Evolutionary conservation across 805 yeast genomes (phyloP).

Genomic region (Ogataea trehaloabstinens): DNA sequence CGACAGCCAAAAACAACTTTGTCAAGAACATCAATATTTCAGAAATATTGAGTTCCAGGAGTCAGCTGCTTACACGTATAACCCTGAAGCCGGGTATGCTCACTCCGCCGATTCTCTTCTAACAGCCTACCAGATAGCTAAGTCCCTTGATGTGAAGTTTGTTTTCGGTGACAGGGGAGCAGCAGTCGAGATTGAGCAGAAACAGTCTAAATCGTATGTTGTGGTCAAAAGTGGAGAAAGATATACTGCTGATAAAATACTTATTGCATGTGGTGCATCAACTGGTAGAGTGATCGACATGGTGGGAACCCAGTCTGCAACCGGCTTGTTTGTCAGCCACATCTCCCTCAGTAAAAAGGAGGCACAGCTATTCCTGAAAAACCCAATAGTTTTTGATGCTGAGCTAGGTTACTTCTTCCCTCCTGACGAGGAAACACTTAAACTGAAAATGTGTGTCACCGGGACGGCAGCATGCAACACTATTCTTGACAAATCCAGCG

Average conservation of each 20-base stretch:
- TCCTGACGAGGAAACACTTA: slow-evolving; percentile 39
- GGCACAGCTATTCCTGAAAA: slow-evolving; percentile 32
- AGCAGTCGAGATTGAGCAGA: slow-evolving; percentile 17
- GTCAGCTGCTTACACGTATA: slow-evolving; percentile 23
- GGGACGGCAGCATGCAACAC: slow-evolving; percentile 32
- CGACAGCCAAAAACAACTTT: slow-evolving; percentile 30
- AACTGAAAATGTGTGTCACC: slow-evolving; percentile 39
- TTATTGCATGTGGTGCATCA: slow-evolving; percentile 41
- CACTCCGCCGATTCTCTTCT: slow-evolving; percentile 40
- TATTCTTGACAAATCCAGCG: slow-evolving; percentile 16
- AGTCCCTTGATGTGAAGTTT: slow-evolving; percentile 33
- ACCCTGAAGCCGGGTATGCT: slow-evolving; percentile 43
- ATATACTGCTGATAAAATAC: slow-evolving; percentile 34
- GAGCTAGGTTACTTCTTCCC: slow-evolving; percentile 49
- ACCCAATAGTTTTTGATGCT: slow-evolving; percentile 45
- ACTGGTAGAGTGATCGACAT: slow-evolving; percentile 36
- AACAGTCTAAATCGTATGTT: slow-evolving; percentile 18
- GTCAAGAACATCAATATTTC: slow-evolving; percentile 19
- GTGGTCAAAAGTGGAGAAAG: slow-evolving; percentile 27
- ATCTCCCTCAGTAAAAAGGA: slow-evolving; percentile 36
- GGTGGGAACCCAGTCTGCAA: slow-evolving; percentile 33
- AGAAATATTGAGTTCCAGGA: slow-evolving; percentile 11
- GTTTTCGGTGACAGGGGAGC: slow-evolving; percentile 33
- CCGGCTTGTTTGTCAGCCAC: slow-evolving; percentile 40
- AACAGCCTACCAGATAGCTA: slow-evolving; percentile 31